phyloP scores from a whole-genome alignment of 768 basidiomycete genomes.

The Russula sp. region DNA sequence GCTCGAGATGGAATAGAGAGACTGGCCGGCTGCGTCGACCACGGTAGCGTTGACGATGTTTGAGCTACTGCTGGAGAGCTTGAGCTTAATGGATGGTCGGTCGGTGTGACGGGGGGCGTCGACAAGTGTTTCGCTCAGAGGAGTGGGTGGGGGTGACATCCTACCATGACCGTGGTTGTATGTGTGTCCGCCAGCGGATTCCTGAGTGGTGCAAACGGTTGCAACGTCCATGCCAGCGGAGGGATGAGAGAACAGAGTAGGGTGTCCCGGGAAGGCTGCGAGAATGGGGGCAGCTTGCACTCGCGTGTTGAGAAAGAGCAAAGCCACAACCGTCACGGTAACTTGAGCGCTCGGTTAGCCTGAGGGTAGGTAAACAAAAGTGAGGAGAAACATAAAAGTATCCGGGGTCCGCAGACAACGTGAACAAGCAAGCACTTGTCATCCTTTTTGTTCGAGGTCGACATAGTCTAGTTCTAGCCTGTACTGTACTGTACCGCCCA shows the following conservation, averaged over 20 bases:
- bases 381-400: too few relatives aligned
- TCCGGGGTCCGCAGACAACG: too few relatives aligned
- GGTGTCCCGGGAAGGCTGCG: too few relatives aligned
- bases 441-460: too few relatives aligned
- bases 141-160: not conserved
- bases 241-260: too few relatives aligned
- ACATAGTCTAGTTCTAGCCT: too few relatives aligned
- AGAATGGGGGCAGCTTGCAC: slow-evolving; percentile 1
- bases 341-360: not conserved
- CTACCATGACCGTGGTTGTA: not conserved
- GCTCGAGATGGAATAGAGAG: slow-evolving; percentile 7
- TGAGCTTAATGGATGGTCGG: slow-evolving; percentile 14
- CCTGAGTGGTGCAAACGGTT: slow-evolving; percentile 1
- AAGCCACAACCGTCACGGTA: not conserved
- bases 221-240: slow-evolving; percentile 3
- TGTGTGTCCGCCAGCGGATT: slow-evolving; percentile 17
- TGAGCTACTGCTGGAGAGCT: not conserved
- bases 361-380: not conserved
- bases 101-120: not conserved
- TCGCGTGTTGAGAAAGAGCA: not conserved
- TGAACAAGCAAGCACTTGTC: too few relatives aligned
- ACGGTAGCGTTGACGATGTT: slow-evolving; percentile 10
- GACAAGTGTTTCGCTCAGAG: slow-evolving; percentile 8
- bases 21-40: not conserved
- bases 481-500: too few relatives aligned